Base-by-base conservation (phyloP, 1,139 yeast genomes). In the Pichia sorboxylosa region DNA sequence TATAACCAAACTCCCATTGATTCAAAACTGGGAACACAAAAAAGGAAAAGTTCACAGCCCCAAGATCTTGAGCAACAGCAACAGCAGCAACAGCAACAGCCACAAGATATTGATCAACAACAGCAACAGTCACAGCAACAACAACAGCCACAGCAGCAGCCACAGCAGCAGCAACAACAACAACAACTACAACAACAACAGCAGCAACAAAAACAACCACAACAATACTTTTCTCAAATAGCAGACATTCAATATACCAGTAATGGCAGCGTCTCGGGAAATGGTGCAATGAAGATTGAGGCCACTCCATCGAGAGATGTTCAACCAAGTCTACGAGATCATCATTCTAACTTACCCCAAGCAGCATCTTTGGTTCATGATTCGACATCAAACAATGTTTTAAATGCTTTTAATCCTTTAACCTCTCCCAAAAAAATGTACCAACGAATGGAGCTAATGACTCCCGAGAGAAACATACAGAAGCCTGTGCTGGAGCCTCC, bases 391-490 rank as follows among this genome's bases (percentile, higher is more conserved):
- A 26, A 9, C 13, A 21, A 26, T 13, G 33, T 18, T 15, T 3
- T 27, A 11, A 26, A 29, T 23, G 34, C 15, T 13, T 28, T 26
- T n/a, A 30, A 27, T 18, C 24, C 33, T 14, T 27, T 37, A 22
- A 24, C 33, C 13, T 40, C 38, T 15, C 40, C 40, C 2, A 36
- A 33, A 13, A 40, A 39, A 26, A 26, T 29, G 17, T 30, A 32
- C 11, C 24, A 27, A n/a, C 24, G 36, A 26, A 15, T 40, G 18
- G 39, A 26, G 27, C 21, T 38, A 24, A 31, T 34, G 34, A 36
- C 34, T 10, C 45, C 39, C 5, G 41, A 37, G 26, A 32, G 43
- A 24, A 30, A 36, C 8, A 36, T 37, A 7, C 30, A 25, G 17
- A 21, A 34, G 6, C 39, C 38, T n/a, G 14, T n/a, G 8, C 8